A percentile compares a stretch with the other conserved stretches of the same genome.
Conservation (phyloP, 2,329 filamentous ascomycete species). For the Leptographium radiaticola region DNA sequence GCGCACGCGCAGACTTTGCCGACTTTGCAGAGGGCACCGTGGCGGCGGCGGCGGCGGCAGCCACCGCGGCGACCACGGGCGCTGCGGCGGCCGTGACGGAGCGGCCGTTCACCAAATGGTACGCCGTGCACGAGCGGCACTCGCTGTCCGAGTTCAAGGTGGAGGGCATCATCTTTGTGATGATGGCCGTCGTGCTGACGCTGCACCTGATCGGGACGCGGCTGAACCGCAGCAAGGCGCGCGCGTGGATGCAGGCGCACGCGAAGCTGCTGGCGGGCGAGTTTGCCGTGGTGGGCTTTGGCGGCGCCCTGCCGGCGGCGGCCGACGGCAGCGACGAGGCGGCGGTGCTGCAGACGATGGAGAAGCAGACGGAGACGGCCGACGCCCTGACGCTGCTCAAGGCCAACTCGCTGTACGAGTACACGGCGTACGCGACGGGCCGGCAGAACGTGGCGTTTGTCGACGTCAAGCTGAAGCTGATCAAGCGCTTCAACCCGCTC, state of each 20-base stretch:
- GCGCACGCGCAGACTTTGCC: conserved; percentile 58
- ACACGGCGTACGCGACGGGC: conserved; percentile 75
- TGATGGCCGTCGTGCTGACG: conserved; percentile 60
- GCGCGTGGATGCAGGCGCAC: conserved; percentile 67
- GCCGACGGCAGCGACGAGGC: conserved; percentile 39
- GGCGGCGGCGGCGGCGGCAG: conserved; percentile 40
- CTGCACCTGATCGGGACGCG: conserved; percentile 73
- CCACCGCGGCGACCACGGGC: conserved; percentile 22
- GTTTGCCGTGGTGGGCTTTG: conserved; percentile 79
- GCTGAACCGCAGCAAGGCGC: conserved; percentile 68
- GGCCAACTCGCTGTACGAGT: conserved; percentile 83
- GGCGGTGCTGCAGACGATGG: conserved; percentile 48
- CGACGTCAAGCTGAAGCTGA: conserved; percentile 69
- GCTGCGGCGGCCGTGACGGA: conserved; percentile 30
- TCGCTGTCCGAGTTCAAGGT: conserved; percentile 71
- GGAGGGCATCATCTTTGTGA: conserved; percentile 68
- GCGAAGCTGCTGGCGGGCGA: conserved; percentile 60
- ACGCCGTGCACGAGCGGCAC: conserved; percentile 88
- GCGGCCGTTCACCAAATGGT: conserved; percentile 84
- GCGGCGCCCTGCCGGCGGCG: conserved; percentile 29
- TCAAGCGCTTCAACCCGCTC: conserved; percentile 78
- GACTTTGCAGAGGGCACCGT: conserved; percentile 73
- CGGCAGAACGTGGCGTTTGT: conserved; percentile 86
- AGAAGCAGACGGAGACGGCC: conserved; percentile 18
- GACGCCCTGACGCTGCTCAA: conserved; percentile 51